Base-by-base conservation (phyloP, 257 asterid genomes). In the Agastache rugosa region DNA sequence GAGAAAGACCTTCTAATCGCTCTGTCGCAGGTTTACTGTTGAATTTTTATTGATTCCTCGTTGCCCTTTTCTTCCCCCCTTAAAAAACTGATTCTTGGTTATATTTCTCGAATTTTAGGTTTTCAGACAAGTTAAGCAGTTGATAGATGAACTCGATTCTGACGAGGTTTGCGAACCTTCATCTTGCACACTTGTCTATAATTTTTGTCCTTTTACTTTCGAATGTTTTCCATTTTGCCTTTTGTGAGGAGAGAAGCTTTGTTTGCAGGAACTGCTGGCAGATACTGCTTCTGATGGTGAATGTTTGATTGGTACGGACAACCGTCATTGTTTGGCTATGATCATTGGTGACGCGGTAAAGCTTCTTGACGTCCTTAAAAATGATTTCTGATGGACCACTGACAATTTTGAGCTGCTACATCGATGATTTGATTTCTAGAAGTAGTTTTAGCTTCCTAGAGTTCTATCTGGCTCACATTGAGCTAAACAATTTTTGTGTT, bases 1-100 rank as follows among this genome's bases (percentile, higher is more conserved):
- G 92, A 81, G 63, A 89, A 80, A 42, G 74, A 80, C 17, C 82
- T 92, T 45, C 85, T 92, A 73, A 80, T 90, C 54, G 80, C 88
- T 65, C 91, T 94, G 41, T 94, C 97, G 31, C 83, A 89, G 91
- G 98, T 80, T 75, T 62, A 44, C 29, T 50, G 23, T 58, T 54
- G 34, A 9, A 3, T 44, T 69, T 34, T 44, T 12, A n/a, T 42
- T 20, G 9, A 53, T 58, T 53, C 55, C 12, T 63, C 11, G 6
- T 53, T 51, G 67, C 71, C 2, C 31, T 53, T 17, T 20, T 17
- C 31, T 47, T 5, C 35, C 8, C 55, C 41, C 12, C 61, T 34
- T 11, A 31, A 35, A 65, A 15, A 11, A 6, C 31, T 55, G 27
- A 29, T 27, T 74, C 53, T 50, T 69, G 48, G 15, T 63, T 59